Evolutionary conservation across 2,329 filamentous ascomycete species (phyloP).

Genomic region (Tolypocladium tundrense): DNA sequence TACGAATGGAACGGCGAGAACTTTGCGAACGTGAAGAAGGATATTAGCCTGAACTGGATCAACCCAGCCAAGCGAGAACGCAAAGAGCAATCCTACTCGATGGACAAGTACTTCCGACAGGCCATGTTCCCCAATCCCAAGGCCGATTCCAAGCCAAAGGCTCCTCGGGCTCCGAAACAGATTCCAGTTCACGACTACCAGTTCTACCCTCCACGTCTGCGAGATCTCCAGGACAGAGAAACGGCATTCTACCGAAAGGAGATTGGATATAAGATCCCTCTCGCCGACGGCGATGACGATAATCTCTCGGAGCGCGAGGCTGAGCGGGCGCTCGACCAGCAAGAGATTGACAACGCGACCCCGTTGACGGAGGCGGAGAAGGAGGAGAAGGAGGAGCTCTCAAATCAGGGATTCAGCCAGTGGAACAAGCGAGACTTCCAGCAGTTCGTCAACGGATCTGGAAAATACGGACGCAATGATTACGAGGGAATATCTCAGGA

Average conservation of each 20-base stretch:
- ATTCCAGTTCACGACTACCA: conserved; percentile 91
- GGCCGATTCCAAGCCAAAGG: conserved; percentile 86
- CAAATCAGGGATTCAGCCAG: conserved; percentile 75
- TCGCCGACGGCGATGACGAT: conserved; percentile 84
- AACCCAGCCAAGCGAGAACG: conserved; percentile 97
- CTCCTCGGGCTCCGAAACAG: conserved; percentile 91
- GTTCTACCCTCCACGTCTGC: conserved; percentile 79
- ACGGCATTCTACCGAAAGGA: conserved; percentile 94
- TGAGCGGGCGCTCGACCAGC: conserved; percentile 77
- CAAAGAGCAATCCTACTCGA: conserved; percentile 95
- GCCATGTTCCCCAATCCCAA: conserved; percentile 70
- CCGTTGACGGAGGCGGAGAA: conserved; percentile 83
- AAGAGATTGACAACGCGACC: conserved; percentile 85
- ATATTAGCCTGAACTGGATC: conserved; percentile 92
- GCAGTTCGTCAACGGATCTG: conserved; percentile 92
- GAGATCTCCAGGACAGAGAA: conserved; percentile 89
- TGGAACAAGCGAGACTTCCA: conserved; percentile 99
- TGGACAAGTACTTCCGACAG: conserved; percentile 97
- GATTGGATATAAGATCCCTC: conserved; percentile 85
- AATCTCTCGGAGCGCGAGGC: conserved; percentile 76
- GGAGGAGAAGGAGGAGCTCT: conserved; percentile 73
- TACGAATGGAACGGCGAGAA: conserved; percentile 99
- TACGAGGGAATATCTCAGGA: conserved; percentile 80
- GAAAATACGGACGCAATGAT: conserved; percentile 80
- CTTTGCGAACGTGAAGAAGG: conserved; percentile 85